Evolutionary conservation across 1,139 yeast genomes (phyloP).

Genomic region (Hemisphaericaspora xylanilytica): DNA sequence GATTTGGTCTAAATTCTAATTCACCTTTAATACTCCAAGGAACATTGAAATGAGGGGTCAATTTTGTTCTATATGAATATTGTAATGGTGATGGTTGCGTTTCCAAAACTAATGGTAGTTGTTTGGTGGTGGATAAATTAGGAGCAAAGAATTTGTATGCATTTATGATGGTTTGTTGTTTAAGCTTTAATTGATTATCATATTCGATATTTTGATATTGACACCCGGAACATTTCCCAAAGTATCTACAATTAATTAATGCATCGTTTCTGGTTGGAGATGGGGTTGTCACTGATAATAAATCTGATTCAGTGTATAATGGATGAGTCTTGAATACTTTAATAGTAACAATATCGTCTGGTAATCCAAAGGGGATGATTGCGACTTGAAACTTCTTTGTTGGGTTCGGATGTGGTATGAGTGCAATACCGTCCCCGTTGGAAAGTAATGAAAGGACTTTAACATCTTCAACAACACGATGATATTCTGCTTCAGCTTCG

Average conservation of each 20-base stretch:
- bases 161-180: constrained; percentile 69
- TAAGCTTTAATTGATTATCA: constrained; percentile 66
- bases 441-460: constrained; percentile 59
- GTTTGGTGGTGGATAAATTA: constrained; percentile 28
- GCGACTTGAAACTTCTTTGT: constrained; percentile 41
- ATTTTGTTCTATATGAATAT: constrained; percentile 79
- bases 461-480: constrained; percentile 60
- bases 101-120: constrained; percentile 57
- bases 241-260: constrained; percentile 46
- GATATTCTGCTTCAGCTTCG: constrained; percentile 49
- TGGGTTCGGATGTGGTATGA: constrained; percentile 57
- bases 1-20: constrained; percentile 55
- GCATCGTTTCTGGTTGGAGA: constrained; percentile 51
- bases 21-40: constrained; percentile 50
- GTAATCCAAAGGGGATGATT: constrained; percentile 81
- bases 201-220: constrained; percentile 84
- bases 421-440: constrained; percentile 76
- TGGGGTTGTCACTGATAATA: constrained; percentile 48
- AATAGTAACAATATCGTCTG: constrained; percentile 75
- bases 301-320: constrained; percentile 70
- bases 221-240: constrained; percentile 70
- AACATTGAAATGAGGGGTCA: constrained; percentile 92
- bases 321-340: constrained; percentile 80
- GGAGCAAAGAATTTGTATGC: constrained; percentile 81
- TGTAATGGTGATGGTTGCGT: constrained; percentile 82